Conservation (phyloP, 768 basidiomycete genomes). For the Filobasidium wieringae region DNA sequence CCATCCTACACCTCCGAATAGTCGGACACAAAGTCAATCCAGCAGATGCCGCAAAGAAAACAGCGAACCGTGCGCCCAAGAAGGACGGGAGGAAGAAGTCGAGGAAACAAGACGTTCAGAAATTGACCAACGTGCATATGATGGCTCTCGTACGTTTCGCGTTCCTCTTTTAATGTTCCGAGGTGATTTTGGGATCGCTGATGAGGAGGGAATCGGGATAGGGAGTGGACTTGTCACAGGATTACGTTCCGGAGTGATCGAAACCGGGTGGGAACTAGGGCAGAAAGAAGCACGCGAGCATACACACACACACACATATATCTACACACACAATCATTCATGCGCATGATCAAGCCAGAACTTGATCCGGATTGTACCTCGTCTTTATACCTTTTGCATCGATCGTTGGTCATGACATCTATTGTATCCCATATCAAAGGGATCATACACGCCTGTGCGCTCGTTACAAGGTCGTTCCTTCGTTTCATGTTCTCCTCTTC, state of each 20-base stretch:
- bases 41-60: constrained; percentile 3
- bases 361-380: too few species aligned
- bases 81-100: constrained; percentile 23
- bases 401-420: too few species aligned
- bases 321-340: too few species aligned
- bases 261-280: too few species aligned
- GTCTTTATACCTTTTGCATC: too few species aligned
- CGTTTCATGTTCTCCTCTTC: too few species aligned
- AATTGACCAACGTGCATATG: constrained; percentile 16
- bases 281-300: too few species aligned
- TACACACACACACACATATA: too few species aligned
- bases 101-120: constrained; percentile 12
- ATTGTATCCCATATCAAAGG: too few species aligned
- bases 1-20: background rate
- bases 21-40: constrained; percentile 12
- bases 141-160: constrained; percentile 3
- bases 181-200: background rate
- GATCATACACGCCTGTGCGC: too few species aligned
- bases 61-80: constrained; percentile 7
- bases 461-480: too few species aligned
- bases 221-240: constrained; percentile 14
- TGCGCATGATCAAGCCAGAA: too few species aligned
- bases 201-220: background rate
- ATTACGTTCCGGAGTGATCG: constrained; percentile 11
- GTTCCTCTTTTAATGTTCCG: background rate